Percentiles rank a stretch among this genome's conserved stretches.
phyloP scores from a whole-genome alignment of 306 rosid genomes.

The Quercus glauca region DNA sequence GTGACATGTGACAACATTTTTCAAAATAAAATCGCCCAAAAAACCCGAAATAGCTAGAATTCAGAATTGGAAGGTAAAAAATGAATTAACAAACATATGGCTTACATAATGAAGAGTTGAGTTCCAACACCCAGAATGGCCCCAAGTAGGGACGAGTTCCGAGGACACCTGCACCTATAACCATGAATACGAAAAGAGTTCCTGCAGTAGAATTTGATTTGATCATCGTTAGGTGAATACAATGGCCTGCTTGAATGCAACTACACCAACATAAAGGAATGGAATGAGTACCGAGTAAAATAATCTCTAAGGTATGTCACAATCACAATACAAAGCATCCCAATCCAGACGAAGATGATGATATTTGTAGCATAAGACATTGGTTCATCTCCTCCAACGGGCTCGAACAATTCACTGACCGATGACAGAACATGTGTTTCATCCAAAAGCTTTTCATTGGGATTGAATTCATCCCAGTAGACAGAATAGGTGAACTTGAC shows the following conservation, averaged over 20 bases:
- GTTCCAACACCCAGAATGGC: constrained; percentile 20
- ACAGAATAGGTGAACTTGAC: constrained; percentile 13
- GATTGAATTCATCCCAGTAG: constrained; percentile 3
- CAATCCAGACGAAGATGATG: not conserved
- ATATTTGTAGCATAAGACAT: not conserved
- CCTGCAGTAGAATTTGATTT: not conserved
- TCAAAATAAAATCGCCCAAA: too few species aligned
- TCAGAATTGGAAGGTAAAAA: too few species aligned
- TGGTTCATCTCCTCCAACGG: too few species aligned
- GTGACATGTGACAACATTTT: too few species aligned
- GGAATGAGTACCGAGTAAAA: not conserved
- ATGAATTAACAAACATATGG: too few species aligned
- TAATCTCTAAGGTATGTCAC: not conserved
- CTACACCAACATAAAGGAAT: not conserved
- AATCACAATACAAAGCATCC: not conserved
- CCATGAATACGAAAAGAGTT: not conserved
- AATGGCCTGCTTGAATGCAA: not conserved
- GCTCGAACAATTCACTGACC: too few species aligned
- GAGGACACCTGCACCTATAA: constrained; percentile 1
- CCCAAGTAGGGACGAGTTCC: constrained; percentile 17
- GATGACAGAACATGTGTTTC: too few species aligned
- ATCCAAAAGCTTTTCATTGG: not conserved
- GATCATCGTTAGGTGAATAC: not conserved
- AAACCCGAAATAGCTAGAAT: too few species aligned
- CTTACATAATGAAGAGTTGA: constrained; percentile 21